Base-by-base conservation (phyloP, 495 filamentous ascomycete genomes). In the Podospora australis region DNA sequence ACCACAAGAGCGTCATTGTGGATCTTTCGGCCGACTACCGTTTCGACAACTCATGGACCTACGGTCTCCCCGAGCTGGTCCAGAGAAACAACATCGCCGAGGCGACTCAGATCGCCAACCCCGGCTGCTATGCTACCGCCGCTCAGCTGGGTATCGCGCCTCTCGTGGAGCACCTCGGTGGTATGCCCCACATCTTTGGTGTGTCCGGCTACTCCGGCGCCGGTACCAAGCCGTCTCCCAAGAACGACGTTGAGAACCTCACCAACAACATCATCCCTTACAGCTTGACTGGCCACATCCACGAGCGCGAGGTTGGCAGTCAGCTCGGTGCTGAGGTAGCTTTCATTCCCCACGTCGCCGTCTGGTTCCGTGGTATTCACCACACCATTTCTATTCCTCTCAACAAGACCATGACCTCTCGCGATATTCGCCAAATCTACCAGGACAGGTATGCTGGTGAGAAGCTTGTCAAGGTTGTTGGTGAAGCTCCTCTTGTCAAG, bases 341-440 rank as follows among this genome's bases (percentile, higher is more conserved):
- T 6, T 98, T 98, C 62, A 83, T 94, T 48, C 92, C 92, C 26
- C 92, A 98, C 65, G 92, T 98, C 16, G 90, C 90, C 14, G 80
- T 86, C 20, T 97, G 92, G 92, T 98, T 98, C 79, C 88, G 94
- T 66, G 92, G 92, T 44, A 98, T 98, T 57, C 84, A 82, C 54
- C 90, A 95, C 69, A 86, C 90, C 28, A 90, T 96, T 67, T 86
- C 78, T 65, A 88, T 97, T 30, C 92, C 92, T 13, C 75, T 96
- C 13, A 82, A 82, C 54, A 75, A 88, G 63, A 74, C 79, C 51
- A 89, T 96, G 84, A 86, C 82, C 6, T 87, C 84, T 23, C 84
- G 92, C 35, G 92, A 98, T 65, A 89, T 98, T 60, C 80, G 92
- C 51, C 88, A 95, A 62, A 71, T 97, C 45, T 98, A 94, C 74